Conservation (phyloP, 1,139 yeast species). For the Lodderomyces pseudojiufengensis region DNA sequence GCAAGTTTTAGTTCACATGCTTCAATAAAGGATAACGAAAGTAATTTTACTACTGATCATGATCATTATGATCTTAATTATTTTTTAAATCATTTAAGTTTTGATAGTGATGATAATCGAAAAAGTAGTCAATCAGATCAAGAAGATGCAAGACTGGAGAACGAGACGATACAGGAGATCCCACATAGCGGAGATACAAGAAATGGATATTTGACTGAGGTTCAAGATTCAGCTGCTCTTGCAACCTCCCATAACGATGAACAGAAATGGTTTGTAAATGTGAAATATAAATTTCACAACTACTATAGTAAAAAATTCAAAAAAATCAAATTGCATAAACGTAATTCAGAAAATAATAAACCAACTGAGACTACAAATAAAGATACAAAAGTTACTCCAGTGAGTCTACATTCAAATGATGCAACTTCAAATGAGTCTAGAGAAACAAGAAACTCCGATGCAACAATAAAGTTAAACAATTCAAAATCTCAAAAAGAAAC, state of each 20-base stretch:
- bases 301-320: conserved; percentile 1
- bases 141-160: too few relatives aligned
- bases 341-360: too few relatives aligned
- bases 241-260: not conserved
- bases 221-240: not conserved
- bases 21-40: not conserved
- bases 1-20: conserved; percentile 4
- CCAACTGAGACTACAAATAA: too few relatives aligned
- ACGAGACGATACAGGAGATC: not conserved
- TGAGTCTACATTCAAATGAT: not conserved
- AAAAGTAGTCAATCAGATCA: not conserved
- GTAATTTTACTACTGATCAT: too few relatives aligned
- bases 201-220: not conserved
- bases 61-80: too few relatives aligned
- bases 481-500: not conserved
- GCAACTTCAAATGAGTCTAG: too few relatives aligned
- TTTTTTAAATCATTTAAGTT: not conserved
- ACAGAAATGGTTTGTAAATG: conserved; percentile 1
- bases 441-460: too few relatives aligned
- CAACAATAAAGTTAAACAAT: too few relatives aligned
- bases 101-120: not conserved
- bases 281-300: not conserved
- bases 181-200: not conserved
- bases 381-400: not conserved
- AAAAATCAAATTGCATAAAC: not conserved